Evolutionary conservation across 192 early-diverging fungal genomes (phyloP).

Genomic region (Linnemannia schmuckeri): DNA sequence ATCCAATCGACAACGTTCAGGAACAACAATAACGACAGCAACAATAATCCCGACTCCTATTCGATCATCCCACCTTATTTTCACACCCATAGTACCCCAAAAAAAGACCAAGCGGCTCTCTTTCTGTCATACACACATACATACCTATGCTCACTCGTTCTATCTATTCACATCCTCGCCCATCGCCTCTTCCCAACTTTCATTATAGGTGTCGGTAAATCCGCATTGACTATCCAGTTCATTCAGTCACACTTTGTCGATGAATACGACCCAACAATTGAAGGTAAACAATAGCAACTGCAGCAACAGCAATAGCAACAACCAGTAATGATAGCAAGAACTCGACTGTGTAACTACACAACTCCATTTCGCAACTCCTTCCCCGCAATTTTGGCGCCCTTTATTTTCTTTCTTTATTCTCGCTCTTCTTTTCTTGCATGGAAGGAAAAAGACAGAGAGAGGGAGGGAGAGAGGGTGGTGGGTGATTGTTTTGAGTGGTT

Average conservation of each 20-base stretch:
- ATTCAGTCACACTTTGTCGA: conserved; percentile 85
- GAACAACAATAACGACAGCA: neutral
- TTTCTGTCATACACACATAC: neutral
- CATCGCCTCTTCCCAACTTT: neutral
- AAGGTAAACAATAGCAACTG: conserved; percentile 61
- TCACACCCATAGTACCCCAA: neutral
- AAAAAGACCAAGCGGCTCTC: neutral
- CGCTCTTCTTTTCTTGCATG: too few relatives aligned
- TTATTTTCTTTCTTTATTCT: too few relatives aligned
- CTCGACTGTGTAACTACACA: too few relatives aligned
- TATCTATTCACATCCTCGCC: neutral
- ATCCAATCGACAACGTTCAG: neutral
- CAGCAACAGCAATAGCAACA: neutral
- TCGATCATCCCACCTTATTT: neutral
- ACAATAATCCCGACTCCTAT: neutral
- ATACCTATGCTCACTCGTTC: neutral
- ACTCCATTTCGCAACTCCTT: too few relatives aligned
- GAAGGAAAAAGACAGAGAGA: too few relatives aligned
- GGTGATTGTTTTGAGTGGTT: too few relatives aligned
- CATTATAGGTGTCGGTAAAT: conserved; percentile 74
- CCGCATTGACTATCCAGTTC: conserved; percentile 84
- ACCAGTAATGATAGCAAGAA: neutral
- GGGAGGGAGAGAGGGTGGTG: too few relatives aligned
- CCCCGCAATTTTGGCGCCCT: too few relatives aligned
- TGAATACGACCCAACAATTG: conserved; percentile 96